These are phyloP conservation scores for Eucalyptus pauciflora DNA, from an alignment of 345 rosid genomes.

Conservation along the genomic window DNA sequence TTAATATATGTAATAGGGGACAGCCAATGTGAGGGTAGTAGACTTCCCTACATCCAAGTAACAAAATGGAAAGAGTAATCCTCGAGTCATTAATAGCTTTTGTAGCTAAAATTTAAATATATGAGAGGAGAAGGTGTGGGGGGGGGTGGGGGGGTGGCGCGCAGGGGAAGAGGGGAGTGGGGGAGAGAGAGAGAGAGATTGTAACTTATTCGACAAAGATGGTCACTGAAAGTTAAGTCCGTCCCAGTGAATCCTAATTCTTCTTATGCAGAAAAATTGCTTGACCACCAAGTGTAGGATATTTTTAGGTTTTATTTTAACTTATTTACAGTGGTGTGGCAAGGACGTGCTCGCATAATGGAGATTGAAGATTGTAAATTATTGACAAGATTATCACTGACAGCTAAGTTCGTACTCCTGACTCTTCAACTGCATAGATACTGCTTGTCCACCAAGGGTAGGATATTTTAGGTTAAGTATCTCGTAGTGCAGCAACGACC, in stretches of 20 bases:
- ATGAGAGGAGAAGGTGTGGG: not conserved
- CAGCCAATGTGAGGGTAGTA: not conserved
- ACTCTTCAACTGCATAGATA: too few relatives aligned
- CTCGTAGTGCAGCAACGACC: too few relatives aligned
- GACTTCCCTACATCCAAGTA: not conserved
- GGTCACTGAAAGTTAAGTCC: not conserved
- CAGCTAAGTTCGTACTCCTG: too few relatives aligned
- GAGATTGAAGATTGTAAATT: too few relatives aligned
- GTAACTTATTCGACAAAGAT: not conserved
- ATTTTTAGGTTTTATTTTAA: not conserved
- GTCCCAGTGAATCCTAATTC: not conserved
- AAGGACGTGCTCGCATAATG: not conserved
- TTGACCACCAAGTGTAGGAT: not conserved
- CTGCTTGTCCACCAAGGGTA: too few relatives aligned
- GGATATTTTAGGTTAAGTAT: too few relatives aligned
- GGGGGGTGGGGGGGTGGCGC: accelerated
- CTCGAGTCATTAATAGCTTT: not conserved
- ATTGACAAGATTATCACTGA: too few relatives aligned
- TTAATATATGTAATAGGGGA: not conserved
- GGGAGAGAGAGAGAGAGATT: not conserved
- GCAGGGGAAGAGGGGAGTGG: too few relatives aligned
- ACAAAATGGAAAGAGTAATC: not conserved
- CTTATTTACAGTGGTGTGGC: not conserved
- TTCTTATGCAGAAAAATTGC: not conserved
- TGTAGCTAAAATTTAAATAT: too few relatives aligned